Evolutionary conservation across 106 monocot species (phyloP), one percentile per base, ranked within the genome.

Genomic region (Dendrobium chrysotoxum): DNA sequence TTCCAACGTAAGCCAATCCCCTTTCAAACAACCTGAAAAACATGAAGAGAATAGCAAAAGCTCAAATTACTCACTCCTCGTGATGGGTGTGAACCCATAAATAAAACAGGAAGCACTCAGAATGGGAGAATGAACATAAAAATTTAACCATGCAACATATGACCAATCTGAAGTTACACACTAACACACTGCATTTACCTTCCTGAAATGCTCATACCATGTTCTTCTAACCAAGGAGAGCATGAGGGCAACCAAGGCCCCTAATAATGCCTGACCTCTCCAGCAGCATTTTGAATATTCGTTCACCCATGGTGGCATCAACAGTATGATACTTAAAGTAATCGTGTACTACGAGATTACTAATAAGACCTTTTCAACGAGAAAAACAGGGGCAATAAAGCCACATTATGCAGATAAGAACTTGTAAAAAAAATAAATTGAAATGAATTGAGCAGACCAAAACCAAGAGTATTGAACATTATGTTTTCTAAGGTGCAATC

Each of bases 1-100:
- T 90, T 66, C 98, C 98, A 78, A 99, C 98, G 88, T 95, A 99
- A 70, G 95, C 95, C 81, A 99, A 79, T 72, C 98, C 98, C 77
- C 98, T 85, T 74, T 99, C 98, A 87, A 99, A 99, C 17, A 99
- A 81, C 88, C 98, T 99, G 86, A 83, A 88, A 80, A 81, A 23
- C 47, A 84, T 13, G 65, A 76, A 84, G 79, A 28, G 65, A 58
- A 13, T 46, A 84, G 53, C 78, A 35, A 39, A 53, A 28, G 23
- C 46, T 68, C 77, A 67, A 81, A 58, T 70, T 30, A 16, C 58
- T 38, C 11, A 23, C 39, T 25, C 8, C 44, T 23, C 23, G 28
- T 40, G 26, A 25, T 50, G 26, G 76, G 76, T 26, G 50, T 40
- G 26, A 76, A 47, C 76, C 46, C 47, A 46, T 76, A 28, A 23